Evolutionary conservation across 164 flowering plant genomes (phyloP), one percentile per base, ranked within the genome.

Genomic region (Amborella trichopoda): DNA sequence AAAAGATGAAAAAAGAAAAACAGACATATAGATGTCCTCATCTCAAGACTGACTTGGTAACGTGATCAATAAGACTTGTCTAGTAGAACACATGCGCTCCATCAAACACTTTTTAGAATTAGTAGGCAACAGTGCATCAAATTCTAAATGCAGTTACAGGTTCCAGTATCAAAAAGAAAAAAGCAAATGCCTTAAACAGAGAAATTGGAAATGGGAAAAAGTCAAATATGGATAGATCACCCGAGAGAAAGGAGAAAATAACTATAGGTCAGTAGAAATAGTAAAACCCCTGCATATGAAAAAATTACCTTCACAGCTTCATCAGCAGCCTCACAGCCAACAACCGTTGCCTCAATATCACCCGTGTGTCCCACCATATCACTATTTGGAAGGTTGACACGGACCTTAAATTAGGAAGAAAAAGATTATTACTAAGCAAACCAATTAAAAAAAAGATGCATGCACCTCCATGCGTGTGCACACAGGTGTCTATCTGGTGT

Each of bases 321-420:
- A 77, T 91, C 99, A 67, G 98, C 96, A 66, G 86, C 96, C 64
- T 91, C 77, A 77, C 96, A 91, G 44, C 79, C 83, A 23, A 83
- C 93, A 37, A 84, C 51, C 3, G 96, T 87, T 16, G 96, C 99
- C 23, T 78, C 69, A 54, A 91, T 75, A 49, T 91, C 96, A 40
- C 99, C 99, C 0, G 99, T 91, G 49, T 91, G 98, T 38, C 98
- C 98, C 56, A 67, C 71, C 71, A 67, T 67, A 56, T 67, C 71
- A 43, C 71, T 21, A 34, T 67, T 67, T 26, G 71, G 67, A 24
- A 67, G 23, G 49, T 67, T 67, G 37, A 67, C 71, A 51, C 96
- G 90, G 9, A 91, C 81, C 96, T 87, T 33, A 27, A 49, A n/a
- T 26, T 11, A 2, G 24, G 19, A 6, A 5, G 28, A n/a, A 5